Base-by-base conservation (phyloP, 176 grass and related monocot genomes). In the Saccharum officinarum region DNA sequence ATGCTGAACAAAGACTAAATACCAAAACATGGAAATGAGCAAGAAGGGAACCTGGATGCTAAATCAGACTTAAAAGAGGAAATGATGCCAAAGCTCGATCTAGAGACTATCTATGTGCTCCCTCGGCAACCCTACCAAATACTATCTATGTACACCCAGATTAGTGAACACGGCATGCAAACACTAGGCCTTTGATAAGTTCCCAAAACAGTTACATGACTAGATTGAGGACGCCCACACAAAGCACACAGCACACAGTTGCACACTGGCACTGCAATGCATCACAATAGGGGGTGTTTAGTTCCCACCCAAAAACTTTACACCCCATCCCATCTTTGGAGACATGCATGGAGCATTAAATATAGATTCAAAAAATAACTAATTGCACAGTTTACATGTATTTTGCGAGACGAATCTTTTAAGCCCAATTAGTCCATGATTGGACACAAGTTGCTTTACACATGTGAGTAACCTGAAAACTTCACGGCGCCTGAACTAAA, bases 71-170 rank as follows among this genome's bases (percentile, higher is more conserved):
- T 25, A 38, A 69, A 52, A 18, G 66, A 62, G 28, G 4, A 70
- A 39, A 82, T 47, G 39, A 15, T 10, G 20, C 72, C 40, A 55
- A 62, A 59, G 42, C 83, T 28, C 68, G 18, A 84, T 80, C 33
- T 28, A 74, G 45, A 67, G 22, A 83, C 13, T 49, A 17, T 47
- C 7, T 60, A 37, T 13, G 8, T 38, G 45, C 22, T 41, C 15
- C 37, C 30, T 30, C 73, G 36, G 50, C 37, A 82, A 8, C 22
- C 39, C 8, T 62, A 62, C 18, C 38, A 31, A 16, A 59, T 10
- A 34, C n/a, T 60, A 70, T 6, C n/a, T 44, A 62, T 45, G 25
- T 9, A 31, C 18, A 60, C 9, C 49, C 15, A 82, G 25, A 59
- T 37, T 69, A 20, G 30, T 81, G 30, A 69, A 69, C 44, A 65